Conservation (phyloP, 2,329 filamentous ascomycete genomes). For the Colletotrichum gloeosporioides region DNA sequence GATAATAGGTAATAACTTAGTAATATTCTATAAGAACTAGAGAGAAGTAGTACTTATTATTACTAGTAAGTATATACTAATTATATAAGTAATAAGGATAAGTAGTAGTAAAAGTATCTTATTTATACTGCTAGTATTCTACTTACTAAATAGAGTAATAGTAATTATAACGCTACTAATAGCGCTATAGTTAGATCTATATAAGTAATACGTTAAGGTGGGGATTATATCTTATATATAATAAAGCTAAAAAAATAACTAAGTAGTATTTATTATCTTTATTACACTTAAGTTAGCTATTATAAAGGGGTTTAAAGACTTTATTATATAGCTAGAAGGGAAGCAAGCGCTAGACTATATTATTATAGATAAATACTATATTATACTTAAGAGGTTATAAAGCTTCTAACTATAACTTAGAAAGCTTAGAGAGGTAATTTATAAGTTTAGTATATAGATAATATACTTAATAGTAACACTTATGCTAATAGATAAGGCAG, state of each 20-base stretch:
- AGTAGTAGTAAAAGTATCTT: conserved; percentile 23
- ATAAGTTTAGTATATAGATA: neutral
- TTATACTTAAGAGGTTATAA: neutral
- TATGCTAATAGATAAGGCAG: neutral
- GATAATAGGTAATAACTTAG: conserved; percentile 3
- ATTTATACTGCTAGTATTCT: conserved; percentile 24
- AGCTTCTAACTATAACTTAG: neutral
- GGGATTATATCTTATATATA: neutral
- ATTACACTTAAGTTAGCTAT: neutral
- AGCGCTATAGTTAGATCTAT: conserved; percentile 2
- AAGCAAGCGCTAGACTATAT: neutral
- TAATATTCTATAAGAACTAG: conserved; percentile 6
- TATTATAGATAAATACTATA: conserved; percentile 11
- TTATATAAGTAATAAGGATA: conserved; percentile 18
- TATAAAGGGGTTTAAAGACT: conserved; percentile 1
- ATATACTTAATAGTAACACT: conserved; percentile 15
- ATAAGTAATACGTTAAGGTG: neutral
- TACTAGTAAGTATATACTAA: neutral
- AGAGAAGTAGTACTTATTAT: conserved; percentile 14
- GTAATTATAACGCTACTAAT: conserved; percentile 18
- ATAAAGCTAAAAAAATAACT: neutral
- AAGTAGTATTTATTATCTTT: neutral
- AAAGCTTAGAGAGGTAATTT: neutral
- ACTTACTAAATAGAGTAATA: neutral
- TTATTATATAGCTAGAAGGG: neutral